These are phyloP conservation scores for Cydonia oblonga DNA, from an alignment of 331 rosid genomes.

Conservation along the genomic window DNA sequence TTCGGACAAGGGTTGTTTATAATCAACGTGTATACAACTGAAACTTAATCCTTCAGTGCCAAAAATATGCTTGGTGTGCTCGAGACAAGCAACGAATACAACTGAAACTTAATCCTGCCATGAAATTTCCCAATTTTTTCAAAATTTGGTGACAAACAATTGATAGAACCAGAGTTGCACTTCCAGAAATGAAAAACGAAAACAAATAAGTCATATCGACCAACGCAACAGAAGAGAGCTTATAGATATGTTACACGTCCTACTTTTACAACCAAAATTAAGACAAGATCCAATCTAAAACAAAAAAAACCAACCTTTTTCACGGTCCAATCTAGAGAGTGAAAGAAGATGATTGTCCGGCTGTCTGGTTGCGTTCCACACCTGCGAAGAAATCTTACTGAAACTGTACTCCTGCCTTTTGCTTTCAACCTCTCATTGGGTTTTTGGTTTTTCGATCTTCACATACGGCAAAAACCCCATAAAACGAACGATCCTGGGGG, in stretches of 20 bases:
- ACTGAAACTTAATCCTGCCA: too few species aligned
- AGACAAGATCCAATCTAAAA: conserved; percentile 3
- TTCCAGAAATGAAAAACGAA: background rate
- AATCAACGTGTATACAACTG: too few species aligned
- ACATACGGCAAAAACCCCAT: conserved; percentile 68
- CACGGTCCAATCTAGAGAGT: background rate
- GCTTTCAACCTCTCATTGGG: conserved; percentile 32
- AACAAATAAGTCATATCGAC: background rate
- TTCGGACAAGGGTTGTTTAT: background rate
- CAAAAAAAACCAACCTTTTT: background rate
- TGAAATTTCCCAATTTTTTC: too few species aligned
- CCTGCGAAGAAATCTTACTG: conserved; percentile 13
- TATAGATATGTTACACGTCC: conserved; percentile 37
- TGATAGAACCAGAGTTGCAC: background rate
- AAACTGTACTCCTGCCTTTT: conserved; percentile 14
- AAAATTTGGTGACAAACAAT: background rate
- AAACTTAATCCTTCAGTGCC: background rate
- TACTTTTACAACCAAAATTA: conserved; percentile 22
- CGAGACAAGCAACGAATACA: too few species aligned
- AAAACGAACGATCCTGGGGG: conserved; percentile 42
- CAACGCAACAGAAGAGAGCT: background rate
- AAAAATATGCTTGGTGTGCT: too few species aligned
- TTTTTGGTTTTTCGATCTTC: conserved; percentile 68
- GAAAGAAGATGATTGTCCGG: conserved; percentile 3
- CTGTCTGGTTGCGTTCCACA: conserved; percentile 10